These are phyloP conservation scores for Anisogramma anomala DNA, from an alignment of 2,329 filamentous ascomycete species.

Conservation along the genomic window DNA sequence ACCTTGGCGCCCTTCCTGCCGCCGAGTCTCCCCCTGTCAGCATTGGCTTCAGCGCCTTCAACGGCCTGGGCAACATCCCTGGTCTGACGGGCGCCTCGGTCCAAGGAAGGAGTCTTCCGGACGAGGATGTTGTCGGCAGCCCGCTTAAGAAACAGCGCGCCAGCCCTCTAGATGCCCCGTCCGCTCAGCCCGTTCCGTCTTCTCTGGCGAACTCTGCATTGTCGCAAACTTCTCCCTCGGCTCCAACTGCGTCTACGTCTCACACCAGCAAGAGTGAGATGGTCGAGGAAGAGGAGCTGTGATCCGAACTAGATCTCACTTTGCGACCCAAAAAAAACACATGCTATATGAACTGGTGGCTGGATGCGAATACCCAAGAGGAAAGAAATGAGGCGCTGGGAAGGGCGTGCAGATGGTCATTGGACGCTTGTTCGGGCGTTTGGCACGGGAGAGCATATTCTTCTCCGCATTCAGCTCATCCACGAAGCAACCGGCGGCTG, in stretches of 20 bases:
- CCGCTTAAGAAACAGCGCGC: constrained; percentile 67
- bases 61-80: constrained; percentile 6
- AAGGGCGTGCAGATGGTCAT: no score
- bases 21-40: constrained; percentile 32
- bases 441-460: no score
- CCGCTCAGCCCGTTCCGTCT: constrained; percentile 1
- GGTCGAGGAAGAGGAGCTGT: constrained; percentile 15
- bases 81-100: constrained; percentile 18
- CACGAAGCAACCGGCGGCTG: neutral
- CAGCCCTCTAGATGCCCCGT: constrained; percentile 40
- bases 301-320: constrained; percentile 15
- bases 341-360: no score
- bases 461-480: no score
- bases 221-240: constrained; percentile 4
- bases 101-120: constrained; percentile 33
- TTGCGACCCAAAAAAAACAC: no score
- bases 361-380: no score
- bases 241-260: constrained; percentile 3
- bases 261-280: constrained; percentile 1
- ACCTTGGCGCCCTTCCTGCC: constrained; percentile 28
- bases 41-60: constrained; percentile 6
- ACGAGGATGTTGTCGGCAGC: constrained; percentile 47
- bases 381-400: no score
- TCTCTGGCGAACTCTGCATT: neutral
- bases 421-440: no score